phyloP scores from a whole-genome alignment of 2,329 filamentous ascomycete species.

The Monosporascus sp. region DNA sequence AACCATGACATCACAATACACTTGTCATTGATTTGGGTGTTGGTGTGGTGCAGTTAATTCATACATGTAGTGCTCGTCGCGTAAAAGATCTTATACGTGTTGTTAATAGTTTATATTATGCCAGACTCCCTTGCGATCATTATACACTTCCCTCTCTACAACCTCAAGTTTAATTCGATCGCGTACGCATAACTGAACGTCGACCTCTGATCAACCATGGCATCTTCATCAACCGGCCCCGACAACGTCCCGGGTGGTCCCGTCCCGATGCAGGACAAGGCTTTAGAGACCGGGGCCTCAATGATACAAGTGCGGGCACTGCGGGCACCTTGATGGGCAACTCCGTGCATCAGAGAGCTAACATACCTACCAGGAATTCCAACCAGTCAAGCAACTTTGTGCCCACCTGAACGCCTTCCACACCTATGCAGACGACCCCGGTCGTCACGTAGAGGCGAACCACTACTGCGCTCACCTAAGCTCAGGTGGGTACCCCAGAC shows the following conservation, averaged over 20 bases:
- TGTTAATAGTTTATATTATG: not conserved
- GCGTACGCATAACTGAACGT: not conserved
- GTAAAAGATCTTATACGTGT: not conserved
- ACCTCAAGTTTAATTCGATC: not conserved
- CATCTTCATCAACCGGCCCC: slow-evolving; percentile 6
- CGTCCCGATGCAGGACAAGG: slow-evolving; percentile 48
- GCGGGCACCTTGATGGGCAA: no score
- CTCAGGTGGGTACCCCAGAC: slow-evolving; percentile 34
- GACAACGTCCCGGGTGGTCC: slow-evolving; percentile 39
- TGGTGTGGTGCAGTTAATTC: not conserved
- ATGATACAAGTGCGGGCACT: slow-evolving; percentile 45
- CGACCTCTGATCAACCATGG: slow-evolving; percentile 4
- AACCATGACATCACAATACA: not conserved
- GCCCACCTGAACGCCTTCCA: slow-evolving; percentile 86
- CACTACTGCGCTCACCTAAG: slow-evolving; percentile 80
- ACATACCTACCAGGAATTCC: slow-evolving; percentile 48
- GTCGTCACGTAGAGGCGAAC: slow-evolving; percentile 67
- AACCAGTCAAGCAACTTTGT: slow-evolving; percentile 68
- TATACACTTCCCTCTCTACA: no score
- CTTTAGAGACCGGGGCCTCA: slow-evolving; percentile 57
- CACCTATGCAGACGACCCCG: slow-evolving; percentile 68
- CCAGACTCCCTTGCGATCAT: no score
- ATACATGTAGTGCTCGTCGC: no score
- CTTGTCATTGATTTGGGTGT: slow-evolving; percentile 1
- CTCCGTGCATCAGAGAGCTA: not conserved